These are phyloP conservation scores for Pascua sp. DNA, from an alignment of 1,284 basidiomycete genomes.

Conservation along the genomic window DNA sequence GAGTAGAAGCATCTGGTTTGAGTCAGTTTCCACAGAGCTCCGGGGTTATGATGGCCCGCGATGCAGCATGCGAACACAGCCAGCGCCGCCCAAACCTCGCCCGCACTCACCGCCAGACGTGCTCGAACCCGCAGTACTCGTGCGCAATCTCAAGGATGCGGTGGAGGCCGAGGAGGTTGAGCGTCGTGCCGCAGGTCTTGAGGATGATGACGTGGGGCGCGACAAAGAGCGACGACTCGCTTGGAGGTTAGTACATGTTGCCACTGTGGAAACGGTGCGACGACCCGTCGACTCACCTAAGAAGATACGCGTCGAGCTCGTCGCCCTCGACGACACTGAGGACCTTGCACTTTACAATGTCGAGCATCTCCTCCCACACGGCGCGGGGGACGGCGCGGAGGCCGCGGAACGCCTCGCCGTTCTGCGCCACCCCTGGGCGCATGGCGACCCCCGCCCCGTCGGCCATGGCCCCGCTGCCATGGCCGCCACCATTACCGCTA, in stretches of 20 bases:
- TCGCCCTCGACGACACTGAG: slow-evolving; percentile 81
- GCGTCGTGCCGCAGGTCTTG: slow-evolving; percentile 98
- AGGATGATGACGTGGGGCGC: slow-evolving; percentile 94
- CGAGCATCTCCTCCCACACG: slow-evolving; percentile 96
- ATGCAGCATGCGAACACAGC: background rate
- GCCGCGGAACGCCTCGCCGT: slow-evolving; percentile 16
- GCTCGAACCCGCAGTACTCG: slow-evolving; percentile 67
- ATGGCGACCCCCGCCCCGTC: background rate
- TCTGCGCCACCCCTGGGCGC: slow-evolving; percentile 6
- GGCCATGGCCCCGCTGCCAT: background rate
- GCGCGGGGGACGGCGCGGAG: slow-evolving; percentile 64
- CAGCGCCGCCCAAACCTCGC: background rate
- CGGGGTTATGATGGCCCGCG: background rate
- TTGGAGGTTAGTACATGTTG: slow-evolving; percentile 44
- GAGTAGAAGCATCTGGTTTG: slow-evolving; percentile 75
- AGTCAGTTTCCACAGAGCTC: background rate
- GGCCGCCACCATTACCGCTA: slow-evolving; percentile 1
- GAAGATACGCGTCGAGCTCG: slow-evolving; percentile 90
- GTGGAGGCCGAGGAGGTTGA: slow-evolving; percentile 90
- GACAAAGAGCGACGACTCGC: slow-evolving; percentile 96
- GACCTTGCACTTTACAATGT: slow-evolving; percentile 95
- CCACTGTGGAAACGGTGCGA: background rate
- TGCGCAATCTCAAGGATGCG: slow-evolving; percentile 87
- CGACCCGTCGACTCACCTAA: slow-evolving; percentile 67
- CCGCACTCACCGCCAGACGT: slow-evolving; percentile 64